A percentile compares a stretch with the other conserved stretches of the same genome.
These are phyloP conservation scores for Coemansia biformis DNA, from an alignment of 192 early-diverging fungal genomes.

Conservation along the genomic window DNA sequence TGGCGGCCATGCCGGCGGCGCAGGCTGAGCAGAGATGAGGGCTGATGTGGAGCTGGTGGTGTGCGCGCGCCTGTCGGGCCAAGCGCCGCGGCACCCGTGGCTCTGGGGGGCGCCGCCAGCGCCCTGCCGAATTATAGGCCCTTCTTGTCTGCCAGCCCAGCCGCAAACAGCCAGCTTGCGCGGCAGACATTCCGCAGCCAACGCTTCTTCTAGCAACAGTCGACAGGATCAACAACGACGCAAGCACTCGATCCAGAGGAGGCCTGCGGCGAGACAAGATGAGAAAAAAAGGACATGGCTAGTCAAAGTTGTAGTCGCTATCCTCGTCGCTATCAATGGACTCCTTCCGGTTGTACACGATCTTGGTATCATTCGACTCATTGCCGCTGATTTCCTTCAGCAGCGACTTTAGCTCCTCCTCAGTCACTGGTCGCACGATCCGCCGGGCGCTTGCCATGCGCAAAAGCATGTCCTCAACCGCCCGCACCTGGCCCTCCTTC, in stretches of 20 bases:
- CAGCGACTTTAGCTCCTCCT: conserved; percentile 79
- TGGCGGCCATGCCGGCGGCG: conserved; percentile 14
- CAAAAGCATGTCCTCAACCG: conserved; percentile 85
- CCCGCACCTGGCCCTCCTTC: conserved; percentile 54
- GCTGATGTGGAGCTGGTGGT: too few relatives aligned
- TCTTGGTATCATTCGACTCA: conserved; percentile 21
- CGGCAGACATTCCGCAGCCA: too few relatives aligned
- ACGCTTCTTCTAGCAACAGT: too few relatives aligned
- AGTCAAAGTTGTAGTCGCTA: conserved; percentile 27
- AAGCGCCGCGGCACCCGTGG: too few relatives aligned
- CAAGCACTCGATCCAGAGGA: too few relatives aligned
- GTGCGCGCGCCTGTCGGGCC: too few relatives aligned
- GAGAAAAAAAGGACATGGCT: neutral
- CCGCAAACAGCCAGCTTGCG: too few relatives aligned
- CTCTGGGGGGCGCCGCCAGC: too few relatives aligned
- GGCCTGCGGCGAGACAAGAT: neutral
- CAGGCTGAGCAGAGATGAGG: neutral
- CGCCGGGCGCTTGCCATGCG: conserved; percentile 84
- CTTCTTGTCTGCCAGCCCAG: too few relatives aligned
- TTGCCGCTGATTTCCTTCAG: conserved; percentile 75
- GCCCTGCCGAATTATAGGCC: too few relatives aligned
- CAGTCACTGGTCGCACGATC: conserved; percentile 74
- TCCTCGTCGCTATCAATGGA: conserved; percentile 17
- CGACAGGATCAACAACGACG: too few relatives aligned
- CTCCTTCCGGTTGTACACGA: conserved; percentile 23